Evolutionary conservation across 192 early-diverging fungal genomes (phyloP), one percentile per base, ranked within the genome.

Genomic region (Geranomyces michiganensis): DNA sequence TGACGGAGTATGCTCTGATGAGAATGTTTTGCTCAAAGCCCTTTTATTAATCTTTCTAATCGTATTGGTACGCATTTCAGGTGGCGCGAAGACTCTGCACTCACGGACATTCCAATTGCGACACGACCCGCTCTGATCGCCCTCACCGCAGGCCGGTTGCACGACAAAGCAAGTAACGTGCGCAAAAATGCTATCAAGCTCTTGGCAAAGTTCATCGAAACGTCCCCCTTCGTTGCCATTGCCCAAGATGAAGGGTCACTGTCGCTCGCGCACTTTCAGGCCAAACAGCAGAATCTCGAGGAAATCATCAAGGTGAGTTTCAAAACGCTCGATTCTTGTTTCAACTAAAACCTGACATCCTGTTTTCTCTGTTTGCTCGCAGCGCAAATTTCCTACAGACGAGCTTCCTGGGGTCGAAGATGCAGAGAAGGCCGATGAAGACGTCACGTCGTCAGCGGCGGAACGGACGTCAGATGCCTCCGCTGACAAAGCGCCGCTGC

Each of bases 171-270:
- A 45, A 90, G 89, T 65, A 87, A 83, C 53, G 93, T 98, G 1
- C 89, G 98, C 33, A 96, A 92, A 70, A 89, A 94, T 67, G 93
- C 98, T 0, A 91, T 98, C 56, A 93, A 93, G 67, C 85, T 92
- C 0, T 73, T 99, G 27, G 85, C 91, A 6, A 78, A 87, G 22
- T 82, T 96, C 64, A 87, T 99, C 24, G 80, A 91, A 36, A 92
- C 93, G 0, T 94, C 94, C 32, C 98, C 96, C 22, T 99, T 92
- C 74, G 85, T 88, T 13, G 75, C 67, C 13, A 67, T 82, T 48
- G 49, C 69, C 21, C 85, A 92, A 65, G 92, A 98, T 67, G 92
- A 93, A 33, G 94, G 94, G 0, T 88, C 88, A 69, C 82, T 96
- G 15, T 88, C 86, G 44, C 53, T 88, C 10, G 81, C 77, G 65